Base-by-base conservation (phyloP, 768 basidiomycete genomes). In the Coprinellus micaceus region DNA sequence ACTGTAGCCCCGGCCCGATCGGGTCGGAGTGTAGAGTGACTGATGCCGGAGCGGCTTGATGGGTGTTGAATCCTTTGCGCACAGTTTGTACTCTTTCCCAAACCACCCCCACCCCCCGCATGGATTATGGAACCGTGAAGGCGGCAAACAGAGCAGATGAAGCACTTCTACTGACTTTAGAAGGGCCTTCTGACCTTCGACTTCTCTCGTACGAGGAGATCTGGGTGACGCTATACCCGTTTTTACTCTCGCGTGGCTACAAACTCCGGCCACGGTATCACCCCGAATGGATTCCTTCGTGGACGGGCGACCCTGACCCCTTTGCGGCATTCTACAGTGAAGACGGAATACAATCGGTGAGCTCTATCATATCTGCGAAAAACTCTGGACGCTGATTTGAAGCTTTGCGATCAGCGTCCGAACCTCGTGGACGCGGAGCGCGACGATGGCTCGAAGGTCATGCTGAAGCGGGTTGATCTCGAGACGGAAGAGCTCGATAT, bases 371-470 rank as follows among this genome's bases (percentile, higher is more conserved):
- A 12, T 19, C 21, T n/a, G 30, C 2, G 15, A 28, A 17, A 12
- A 11, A 17, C 21, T 22, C 24, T 22, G 26, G 11, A 12, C 21
- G n/a, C 47, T 13, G 12, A 26, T 25, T 11, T 6, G 33, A 33
- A 6, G 6, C 7, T 33, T 33, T 33, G n/a, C 33, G 33, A 49
- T 22, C 19, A 26, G 12, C n/a, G 3, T 12, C 22, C 19, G 11
- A 51, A 30, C 17, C 21, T 56, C 22, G 21, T 62, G n/a, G 64
- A 68, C 60, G 64, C 64, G 3, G 29, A 56, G 15, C 54, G 62
- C 17, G 43, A 59, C 15, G 65, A 66, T 49, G 49, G 56, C 7
- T 2, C 11, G 7, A 64, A 63, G 33, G 65, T 68, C 3, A 57
- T 64, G 7, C 26, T 68, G 17, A 66, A 63, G 45, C 36, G 58